Evolutionary conservation across 805 yeast genomes (phyloP), one percentile per base, ranked within the genome.

Genomic region (Hanseniaspora opuntiae): DNA sequence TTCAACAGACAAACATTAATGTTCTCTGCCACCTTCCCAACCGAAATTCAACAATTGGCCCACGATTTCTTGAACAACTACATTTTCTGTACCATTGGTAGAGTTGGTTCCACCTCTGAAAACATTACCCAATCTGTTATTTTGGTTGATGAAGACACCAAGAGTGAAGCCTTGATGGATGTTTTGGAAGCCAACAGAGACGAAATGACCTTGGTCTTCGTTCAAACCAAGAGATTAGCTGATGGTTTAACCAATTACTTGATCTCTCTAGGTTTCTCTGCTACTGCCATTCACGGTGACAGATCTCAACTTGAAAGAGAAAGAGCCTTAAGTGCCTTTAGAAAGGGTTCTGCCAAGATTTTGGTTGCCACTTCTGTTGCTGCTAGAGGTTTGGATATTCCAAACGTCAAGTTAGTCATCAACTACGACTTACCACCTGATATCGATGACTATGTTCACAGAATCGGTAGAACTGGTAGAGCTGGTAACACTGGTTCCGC

Each of bases 401-500:
- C 98, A 69, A 93, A 93, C 69, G 98, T 93, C 63, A 84, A 94
- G 47, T 97, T 90, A 68, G 98, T 93, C 66, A 84, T 93, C 73
- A 93, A 93, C 79, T 93, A 84, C 70, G 98, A 93, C 69, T 77
- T 93, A 69, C 98, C 98, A 69, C 75, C 84, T 67, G 97, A 93
- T 71, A 85, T 93, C 65, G 98, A 93, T 71, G 98, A 93, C 72
- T 93, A 93, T 68, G 98, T 93, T 56, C 98, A 93, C 76, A 86
- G 98, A 76, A 93, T 93, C 68, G 98, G 98, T 80, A 90, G 98
- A 82, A 93, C 99, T 66, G 99, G 98, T 74, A 93, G 99, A 82
- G 99, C 99, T 65, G 98, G 98, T 79, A 93, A 93, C 75, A 82
- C 84, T 58, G 99, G 99, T 85, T 77, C 86, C 63, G 97, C 99